phyloP scores from a whole-genome alignment of 805 yeast genomes.

The Schwanniomyces polymorphus region DNA sequence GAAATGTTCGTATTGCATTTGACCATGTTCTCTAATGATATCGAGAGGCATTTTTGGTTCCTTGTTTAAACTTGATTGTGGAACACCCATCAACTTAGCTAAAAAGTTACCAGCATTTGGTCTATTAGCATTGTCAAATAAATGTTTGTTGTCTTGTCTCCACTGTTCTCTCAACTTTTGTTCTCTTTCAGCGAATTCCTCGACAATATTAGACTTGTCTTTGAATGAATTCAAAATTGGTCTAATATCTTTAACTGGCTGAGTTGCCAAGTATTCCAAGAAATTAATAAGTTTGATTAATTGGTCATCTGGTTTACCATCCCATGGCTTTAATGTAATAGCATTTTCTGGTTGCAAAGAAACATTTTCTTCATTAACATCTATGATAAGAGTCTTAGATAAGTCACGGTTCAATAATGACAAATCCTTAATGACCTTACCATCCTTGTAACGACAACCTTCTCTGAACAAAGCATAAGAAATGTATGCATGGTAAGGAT shows the following conservation, averaged over 20 bases:
- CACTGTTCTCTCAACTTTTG: conserved; percentile 69
- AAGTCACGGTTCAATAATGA: conserved; percentile 88
- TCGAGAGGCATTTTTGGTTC: conserved; percentile 83
- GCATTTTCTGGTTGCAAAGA: conserved; percentile 92
- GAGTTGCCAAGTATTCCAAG: conserved; percentile 91
- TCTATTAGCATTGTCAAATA: conserved; percentile 24
- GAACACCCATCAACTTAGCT: conserved; percentile 64
- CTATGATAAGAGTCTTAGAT: conserved; percentile 75
- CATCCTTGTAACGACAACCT: conserved; percentile 87
- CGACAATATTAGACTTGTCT: conserved; percentile 65
- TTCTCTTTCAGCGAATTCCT: conserved; percentile 82
- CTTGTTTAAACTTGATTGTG: conserved; percentile 42
- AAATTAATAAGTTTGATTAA: conserved; percentile 84
- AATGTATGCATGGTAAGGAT: conserved; percentile 88
- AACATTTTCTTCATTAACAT: conserved; percentile 69
- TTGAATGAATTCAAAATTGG: conserved; percentile 76
- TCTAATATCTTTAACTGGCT: conserved; percentile 82
- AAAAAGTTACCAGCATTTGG: conserved; percentile 53
- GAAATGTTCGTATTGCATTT: conserved; percentile 81
- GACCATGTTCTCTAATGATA: conserved; percentile 87
- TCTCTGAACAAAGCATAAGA: conserved; percentile 88
- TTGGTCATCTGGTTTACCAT: conserved; percentile 78
- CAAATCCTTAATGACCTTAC: conserved; percentile 86
- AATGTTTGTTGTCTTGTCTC: conserved; percentile 50
- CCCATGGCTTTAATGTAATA: conserved; percentile 83